These are phyloP conservation scores for Ceratocystiopsis sp. DNA, from an alignment of 2,329 filamentous ascomycete species.

Conservation along the genomic window DNA sequence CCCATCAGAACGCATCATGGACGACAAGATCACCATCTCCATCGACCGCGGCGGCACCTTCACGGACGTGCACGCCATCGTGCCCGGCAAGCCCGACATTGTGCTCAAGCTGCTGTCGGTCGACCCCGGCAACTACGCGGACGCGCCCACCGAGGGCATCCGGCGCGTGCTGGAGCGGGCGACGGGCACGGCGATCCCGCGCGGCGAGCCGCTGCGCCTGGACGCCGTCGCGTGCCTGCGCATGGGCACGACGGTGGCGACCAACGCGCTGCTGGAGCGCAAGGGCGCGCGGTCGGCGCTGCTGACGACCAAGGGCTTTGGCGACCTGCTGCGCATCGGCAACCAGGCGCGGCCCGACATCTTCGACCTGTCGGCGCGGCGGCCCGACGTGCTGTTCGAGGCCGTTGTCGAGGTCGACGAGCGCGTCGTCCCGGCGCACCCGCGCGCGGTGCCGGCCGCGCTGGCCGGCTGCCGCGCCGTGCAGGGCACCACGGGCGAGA, in stretches of 20 bases:
- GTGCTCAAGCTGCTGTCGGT: slow-evolving; percentile 53
- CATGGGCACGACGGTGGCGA: slow-evolving; percentile 92
- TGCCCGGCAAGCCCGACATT: slow-evolving; percentile 37
- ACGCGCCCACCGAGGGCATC: slow-evolving; percentile 53
- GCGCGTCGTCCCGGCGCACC: slow-evolving; percentile 45
- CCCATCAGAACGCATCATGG: too few relatives aligned
- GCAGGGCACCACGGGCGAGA: slow-evolving; percentile 49
- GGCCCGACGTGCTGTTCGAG: slow-evolving; percentile 75
- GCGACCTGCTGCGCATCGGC: slow-evolving; percentile 73
- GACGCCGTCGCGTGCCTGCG: slow-evolving; percentile 23
- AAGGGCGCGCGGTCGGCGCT: slow-evolving; percentile 86
- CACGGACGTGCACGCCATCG: slow-evolving; percentile 11
- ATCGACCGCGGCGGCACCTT: slow-evolving; percentile 1
- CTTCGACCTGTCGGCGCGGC: slow-evolving; percentile 73
- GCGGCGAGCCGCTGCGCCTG: slow-evolving; percentile 41
- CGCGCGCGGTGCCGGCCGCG: slow-evolving; percentile 7
- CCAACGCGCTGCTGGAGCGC: slow-evolving; percentile 75
- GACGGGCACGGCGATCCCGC: slow-evolving; percentile 35
- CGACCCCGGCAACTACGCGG: slow-evolving; percentile 48
- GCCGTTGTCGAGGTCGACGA: slow-evolving; percentile 75
- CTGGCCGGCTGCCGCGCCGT: slow-evolving; percentile 26
- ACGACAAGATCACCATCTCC: neutral
- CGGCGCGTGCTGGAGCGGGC: slow-evolving; percentile 24
- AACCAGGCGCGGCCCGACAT: slow-evolving; percentile 83
- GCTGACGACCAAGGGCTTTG: slow-evolving; percentile 75